Base-by-base conservation (phyloP, 164 flowering plant genomes). In the Houttuynia cordata region DNA sequence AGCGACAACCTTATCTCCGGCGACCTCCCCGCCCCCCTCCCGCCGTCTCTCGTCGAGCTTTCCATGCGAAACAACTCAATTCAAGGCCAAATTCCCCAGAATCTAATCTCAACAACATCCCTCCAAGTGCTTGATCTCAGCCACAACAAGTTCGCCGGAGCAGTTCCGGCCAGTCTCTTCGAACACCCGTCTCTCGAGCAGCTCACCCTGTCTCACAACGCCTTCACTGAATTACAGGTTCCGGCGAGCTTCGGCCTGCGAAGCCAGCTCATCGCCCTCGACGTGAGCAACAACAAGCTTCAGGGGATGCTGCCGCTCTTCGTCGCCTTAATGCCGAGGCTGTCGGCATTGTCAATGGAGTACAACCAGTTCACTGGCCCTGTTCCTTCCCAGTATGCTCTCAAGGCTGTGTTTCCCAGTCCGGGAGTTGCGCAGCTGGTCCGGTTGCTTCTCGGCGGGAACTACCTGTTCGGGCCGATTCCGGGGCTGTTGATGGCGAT, bases 51-150 rank as follows among this genome's bases (percentile, higher is more conserved):
- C 24, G 64, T 85, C 37, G 75, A 87, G 73, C 62, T 90, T 21
- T 74, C 83, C 10, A 73, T 86, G 77, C 70, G 97, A 62, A 85
- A 85, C 81, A 93, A 93, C 65, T 39, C 52, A 7, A 19, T 90
- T 0, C 51, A 68, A 39, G 89, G 91, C 14, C 60, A 53, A 30
- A 59, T 85, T 53, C 88, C 93, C 3, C 58, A 59, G 3, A 70
- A 56, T 10, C 9, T 78, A 8, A 53, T 37, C 0, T 24, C 56
- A 19, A 45, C 79, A 55, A 52, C 18, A 7, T 74, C 15, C 54
- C 61, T 88, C 3, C 92, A 88, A 62, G 99, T 93, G 2, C 22
- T 93, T 52, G 97, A 93, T 70, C 77, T 93, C 64, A 84, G 92
- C 70, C 68, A 80, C 71, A 93, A 90, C 78, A 45, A 20, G n/a